These are phyloP conservation scores for Chondrus crispus DNA, from an alignment of 23 red algal genomes.

Conservation along the genomic window DNA sequence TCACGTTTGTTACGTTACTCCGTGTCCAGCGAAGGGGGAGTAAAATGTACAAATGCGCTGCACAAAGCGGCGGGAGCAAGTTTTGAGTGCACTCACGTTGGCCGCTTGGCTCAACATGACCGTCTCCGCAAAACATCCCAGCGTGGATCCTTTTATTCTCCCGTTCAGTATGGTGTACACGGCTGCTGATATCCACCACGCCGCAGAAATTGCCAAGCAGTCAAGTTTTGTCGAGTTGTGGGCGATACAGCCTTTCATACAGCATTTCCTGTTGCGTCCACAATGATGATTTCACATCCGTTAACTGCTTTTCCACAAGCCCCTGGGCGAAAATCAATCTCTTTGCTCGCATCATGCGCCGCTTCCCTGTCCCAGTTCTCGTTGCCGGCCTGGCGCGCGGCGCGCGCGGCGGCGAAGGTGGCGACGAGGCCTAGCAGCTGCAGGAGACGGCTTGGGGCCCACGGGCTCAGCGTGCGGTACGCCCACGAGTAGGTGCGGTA, in stretches of 20 bases:
- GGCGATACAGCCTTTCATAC: neutral
- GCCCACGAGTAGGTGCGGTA: no score
- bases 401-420: no score
- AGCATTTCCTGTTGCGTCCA: constrained; percentile 26
- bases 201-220: neutral
- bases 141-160: constrained; percentile 5
- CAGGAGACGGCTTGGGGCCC: no score
- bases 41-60: no score
- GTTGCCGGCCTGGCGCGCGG: no score
- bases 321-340: neutral
- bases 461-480: no score
- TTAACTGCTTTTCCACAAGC: constrained; percentile 45
- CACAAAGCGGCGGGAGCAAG: no score
- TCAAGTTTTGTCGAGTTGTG: neutral
- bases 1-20: no score
- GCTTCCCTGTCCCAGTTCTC: no score
- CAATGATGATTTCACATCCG: constrained; percentile 43
- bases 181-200: constrained; percentile 28
- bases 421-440: no score
- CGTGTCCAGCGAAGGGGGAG: no score
- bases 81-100: no score
- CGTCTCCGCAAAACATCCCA: constrained; percentile 12
- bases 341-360: constrained; percentile 35
- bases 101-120: constrained; percentile 59
- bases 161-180: neutral